phyloP scores from a whole-genome alignment of 2,329 filamentous ascomycete species.

The Verticillium albo-atrum region DNA sequence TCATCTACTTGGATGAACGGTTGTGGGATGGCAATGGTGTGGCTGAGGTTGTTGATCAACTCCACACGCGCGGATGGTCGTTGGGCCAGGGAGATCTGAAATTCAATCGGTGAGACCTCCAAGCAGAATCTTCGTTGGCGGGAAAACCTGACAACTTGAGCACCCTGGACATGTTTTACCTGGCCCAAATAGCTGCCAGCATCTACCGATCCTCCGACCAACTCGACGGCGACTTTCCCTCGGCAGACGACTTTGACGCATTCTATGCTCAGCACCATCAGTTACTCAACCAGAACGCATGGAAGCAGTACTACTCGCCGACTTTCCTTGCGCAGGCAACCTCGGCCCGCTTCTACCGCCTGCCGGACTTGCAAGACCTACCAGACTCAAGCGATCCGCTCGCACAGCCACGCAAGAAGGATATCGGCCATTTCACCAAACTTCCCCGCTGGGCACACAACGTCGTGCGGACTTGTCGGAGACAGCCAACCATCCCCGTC shows the following conservation, averaged over 20 bases:
- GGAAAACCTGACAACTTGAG: constrained; percentile 2
- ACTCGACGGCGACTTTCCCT: constrained; percentile 2
- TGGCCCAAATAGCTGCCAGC: constrained; percentile 7
- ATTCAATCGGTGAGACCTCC: constrained; percentile 5
- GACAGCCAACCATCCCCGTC: neutral
- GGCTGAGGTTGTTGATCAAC: constrained; percentile 6
- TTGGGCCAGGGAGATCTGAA: constrained; percentile 5
- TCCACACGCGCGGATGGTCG: constrained; percentile 6
- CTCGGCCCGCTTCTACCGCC: constrained; percentile 8
- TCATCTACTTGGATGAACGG: constrained; percentile 4
- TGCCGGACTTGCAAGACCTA: constrained; percentile 8
- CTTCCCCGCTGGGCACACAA: constrained; percentile 6
- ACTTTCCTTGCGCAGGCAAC: constrained; percentile 16
- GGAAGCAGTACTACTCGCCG: constrained; percentile 3
- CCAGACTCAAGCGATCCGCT: constrained; percentile 6
- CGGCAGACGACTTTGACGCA: constrained; percentile 3
- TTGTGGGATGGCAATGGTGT: constrained; percentile 1
- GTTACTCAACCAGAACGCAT: neutral
- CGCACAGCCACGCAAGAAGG: constrained; percentile 1
- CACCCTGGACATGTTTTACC: constrained; percentile 11
- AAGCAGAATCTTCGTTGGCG: neutral
- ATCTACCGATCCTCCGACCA: constrained; percentile 6
- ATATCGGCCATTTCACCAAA: constrained; percentile 2
- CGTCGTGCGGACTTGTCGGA: neutral
- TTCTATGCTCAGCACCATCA: constrained; percentile 6